These are phyloP conservation scores for Camillea tinctor DNA, from an alignment of 2,329 filamentous ascomycete genomes.

Conservation along the genomic window DNA sequence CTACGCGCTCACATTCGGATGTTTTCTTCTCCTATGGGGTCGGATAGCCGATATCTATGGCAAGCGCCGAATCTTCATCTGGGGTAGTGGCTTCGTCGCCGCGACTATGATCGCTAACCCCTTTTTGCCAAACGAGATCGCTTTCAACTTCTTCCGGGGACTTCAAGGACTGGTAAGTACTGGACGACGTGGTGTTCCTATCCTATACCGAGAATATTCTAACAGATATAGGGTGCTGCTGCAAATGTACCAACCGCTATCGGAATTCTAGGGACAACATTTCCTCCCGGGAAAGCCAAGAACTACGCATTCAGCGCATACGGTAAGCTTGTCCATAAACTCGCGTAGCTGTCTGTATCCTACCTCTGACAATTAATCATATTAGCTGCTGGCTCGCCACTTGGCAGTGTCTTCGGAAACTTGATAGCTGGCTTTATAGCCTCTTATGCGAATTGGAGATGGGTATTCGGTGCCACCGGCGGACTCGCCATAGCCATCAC, in stretches of 20 bases:
- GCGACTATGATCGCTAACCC: conserved; percentile 58
- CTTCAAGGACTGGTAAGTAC: conserved; percentile 59
- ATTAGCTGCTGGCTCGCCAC: conserved; percentile 59
- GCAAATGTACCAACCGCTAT: conserved; percentile 71
- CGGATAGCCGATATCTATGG: conserved; percentile 66
- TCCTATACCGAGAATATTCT: background rate
- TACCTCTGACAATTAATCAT: conserved; percentile 1
- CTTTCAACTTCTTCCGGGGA: conserved; percentile 64
- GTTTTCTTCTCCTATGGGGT: conserved; percentile 67
- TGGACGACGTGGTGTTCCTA: background rate
- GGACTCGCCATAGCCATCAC: conserved; percentile 59
- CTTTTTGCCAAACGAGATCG: conserved; percentile 65
- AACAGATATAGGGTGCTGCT: conserved; percentile 53
- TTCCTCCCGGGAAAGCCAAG: conserved; percentile 65
- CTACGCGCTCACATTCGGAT: conserved; percentile 65
- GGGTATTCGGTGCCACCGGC: conserved; percentile 65
- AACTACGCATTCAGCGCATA: conserved; percentile 69
- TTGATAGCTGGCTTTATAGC: conserved; percentile 62
- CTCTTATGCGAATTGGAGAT: conserved; percentile 63
- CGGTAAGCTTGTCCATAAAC: conserved; percentile 34
- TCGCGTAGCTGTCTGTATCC: background rate
- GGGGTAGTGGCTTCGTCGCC: conserved; percentile 63
- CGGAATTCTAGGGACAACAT: conserved; percentile 67
- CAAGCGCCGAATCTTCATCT: conserved; percentile 63
- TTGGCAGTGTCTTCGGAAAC: conserved; percentile 65